These are phyloP conservation scores for bread wheat (Triticum aestivum) DNA, from an alignment of 176 grass and related monocot species.

Conservation along the genomic window DNA sequence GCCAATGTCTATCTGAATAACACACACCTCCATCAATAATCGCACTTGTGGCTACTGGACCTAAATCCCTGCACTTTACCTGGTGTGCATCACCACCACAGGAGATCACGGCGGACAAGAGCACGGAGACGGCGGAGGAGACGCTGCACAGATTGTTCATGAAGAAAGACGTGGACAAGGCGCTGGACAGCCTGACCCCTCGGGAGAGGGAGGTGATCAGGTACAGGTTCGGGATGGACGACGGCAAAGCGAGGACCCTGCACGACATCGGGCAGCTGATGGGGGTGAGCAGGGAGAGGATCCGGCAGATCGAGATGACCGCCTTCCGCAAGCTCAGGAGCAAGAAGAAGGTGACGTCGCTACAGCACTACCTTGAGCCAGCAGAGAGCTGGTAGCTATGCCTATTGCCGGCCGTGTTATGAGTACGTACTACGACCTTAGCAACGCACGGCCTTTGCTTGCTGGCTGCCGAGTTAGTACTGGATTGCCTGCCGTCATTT, in stretches of 20 bases:
- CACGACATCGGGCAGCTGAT: slow-evolving; percentile 70
- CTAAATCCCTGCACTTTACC: not conserved
- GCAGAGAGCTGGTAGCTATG: slow-evolving; percentile 47
- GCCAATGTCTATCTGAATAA: not conserved
- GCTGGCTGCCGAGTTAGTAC: slow-evolving; percentile 1
- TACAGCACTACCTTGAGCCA: slow-evolving; percentile 59
- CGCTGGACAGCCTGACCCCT: slow-evolving; percentile 60
- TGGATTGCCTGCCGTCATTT: not conserved
- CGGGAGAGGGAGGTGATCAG: slow-evolving; percentile 66
- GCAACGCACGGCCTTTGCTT: not conserved
- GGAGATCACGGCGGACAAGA: slow-evolving; percentile 69
- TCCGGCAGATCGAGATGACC: slow-evolving; percentile 74
- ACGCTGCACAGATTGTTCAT: slow-evolving; percentile 61
- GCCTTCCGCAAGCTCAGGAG: slow-evolving; percentile 84
- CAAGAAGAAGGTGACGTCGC: slow-evolving; percentile 59
- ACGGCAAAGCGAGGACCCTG: slow-evolving; percentile 66
- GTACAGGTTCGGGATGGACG: slow-evolving; percentile 75
- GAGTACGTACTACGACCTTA: not conserved
- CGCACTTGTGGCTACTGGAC: not conserved
- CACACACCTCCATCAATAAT: not conserved
- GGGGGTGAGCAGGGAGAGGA: slow-evolving; percentile 84
- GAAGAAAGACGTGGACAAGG: slow-evolving; percentile 61
- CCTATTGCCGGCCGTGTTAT: not conserved
- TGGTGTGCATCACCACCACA: slow-evolving; percentile 8
- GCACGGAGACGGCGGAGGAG: slow-evolving; percentile 65